These are phyloP conservation scores for Cinnamomum micranthum DNA, from an alignment of 164 flowering plant genomes.

Conservation along the genomic window DNA sequence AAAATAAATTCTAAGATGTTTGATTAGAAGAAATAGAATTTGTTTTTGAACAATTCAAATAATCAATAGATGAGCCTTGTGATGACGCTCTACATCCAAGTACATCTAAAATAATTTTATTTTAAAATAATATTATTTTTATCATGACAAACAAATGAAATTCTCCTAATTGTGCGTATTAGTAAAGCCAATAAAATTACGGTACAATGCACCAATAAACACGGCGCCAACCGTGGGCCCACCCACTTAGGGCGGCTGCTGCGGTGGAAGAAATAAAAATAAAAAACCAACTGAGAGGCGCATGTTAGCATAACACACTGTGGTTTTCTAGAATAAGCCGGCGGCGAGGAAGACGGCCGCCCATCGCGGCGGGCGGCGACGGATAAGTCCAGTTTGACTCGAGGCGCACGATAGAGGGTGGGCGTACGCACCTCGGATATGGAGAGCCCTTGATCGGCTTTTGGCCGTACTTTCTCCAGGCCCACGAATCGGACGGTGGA, in stretches of 20 bases:
- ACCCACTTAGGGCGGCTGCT: background rate
- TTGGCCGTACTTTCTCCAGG: slow-evolving; percentile 91
- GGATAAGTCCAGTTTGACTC: background rate
- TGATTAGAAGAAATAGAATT: too few species aligned
- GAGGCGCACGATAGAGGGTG: slow-evolving; percentile 4
- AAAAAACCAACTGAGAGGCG: background rate
- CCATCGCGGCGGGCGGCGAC: background rate
- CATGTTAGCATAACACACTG: background rate
- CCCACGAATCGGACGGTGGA: slow-evolving; percentile 86
- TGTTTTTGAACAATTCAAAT: too few species aligned
- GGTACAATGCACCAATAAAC: background rate
- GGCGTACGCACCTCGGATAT: slow-evolving; percentile 53
- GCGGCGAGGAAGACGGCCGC: background rate
- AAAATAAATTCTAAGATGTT: too few species aligned
- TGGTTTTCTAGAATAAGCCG: background rate
- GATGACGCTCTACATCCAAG: too few species aligned
- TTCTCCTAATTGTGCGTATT: background rate
- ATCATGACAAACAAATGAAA: background rate
- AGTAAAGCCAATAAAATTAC: background rate
- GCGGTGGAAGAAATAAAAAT: too few species aligned
- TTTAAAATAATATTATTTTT: too few species aligned
- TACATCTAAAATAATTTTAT: too few species aligned
- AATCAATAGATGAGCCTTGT: too few species aligned
- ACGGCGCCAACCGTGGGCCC: background rate
- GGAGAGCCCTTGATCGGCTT: slow-evolving; percentile 95